Conservation (phyloP, 129 eudicot species). For the Erigeron canadensis region DNA sequence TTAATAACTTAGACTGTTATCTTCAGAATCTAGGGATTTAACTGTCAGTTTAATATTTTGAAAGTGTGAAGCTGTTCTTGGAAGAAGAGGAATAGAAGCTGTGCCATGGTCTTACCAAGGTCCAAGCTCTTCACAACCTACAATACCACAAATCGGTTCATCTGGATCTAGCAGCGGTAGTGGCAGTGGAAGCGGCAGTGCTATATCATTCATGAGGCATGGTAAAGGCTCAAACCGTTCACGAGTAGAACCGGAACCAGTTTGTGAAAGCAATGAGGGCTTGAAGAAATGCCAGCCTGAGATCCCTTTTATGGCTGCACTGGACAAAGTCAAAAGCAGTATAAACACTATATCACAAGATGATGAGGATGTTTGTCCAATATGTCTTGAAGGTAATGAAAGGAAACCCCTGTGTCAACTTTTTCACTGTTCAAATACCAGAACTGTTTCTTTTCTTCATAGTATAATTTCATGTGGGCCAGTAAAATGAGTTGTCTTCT, state of each 20-base stretch:
- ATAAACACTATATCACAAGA: constrained; percentile 31
- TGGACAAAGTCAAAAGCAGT: constrained; percentile 26
- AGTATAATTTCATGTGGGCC: too few species aligned
- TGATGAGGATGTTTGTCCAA: constrained; percentile 41
- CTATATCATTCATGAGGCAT: constrained; percentile 29
- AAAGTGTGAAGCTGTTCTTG: constrained; percentile 43
- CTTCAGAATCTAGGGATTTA: constrained; percentile 13
- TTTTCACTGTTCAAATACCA: not conserved
- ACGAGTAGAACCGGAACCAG: constrained; percentile 29
- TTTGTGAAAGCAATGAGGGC: constrained; percentile 29
- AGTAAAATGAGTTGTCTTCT: not conserved
- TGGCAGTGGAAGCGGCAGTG: constrained; percentile 25
- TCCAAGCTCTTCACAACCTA: constrained; percentile 36
- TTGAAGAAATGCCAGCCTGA: constrained; percentile 21
- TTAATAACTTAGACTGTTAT: constrained; percentile 2
- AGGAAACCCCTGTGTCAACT: not conserved
- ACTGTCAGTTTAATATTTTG: constrained; percentile 7
- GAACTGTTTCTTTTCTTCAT: not conserved
- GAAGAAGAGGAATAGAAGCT: constrained; percentile 36
- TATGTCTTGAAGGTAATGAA: constrained; percentile 39
- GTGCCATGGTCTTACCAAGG: constrained; percentile 37
- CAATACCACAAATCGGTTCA: constrained; percentile 27
- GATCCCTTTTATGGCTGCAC: constrained; percentile 29
- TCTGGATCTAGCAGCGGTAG: constrained; percentile 29
- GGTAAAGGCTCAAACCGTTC: constrained; percentile 31